Conservation (phyloP, 768 basidiomycete genomes). For the Mycena indigotica region DNA sequence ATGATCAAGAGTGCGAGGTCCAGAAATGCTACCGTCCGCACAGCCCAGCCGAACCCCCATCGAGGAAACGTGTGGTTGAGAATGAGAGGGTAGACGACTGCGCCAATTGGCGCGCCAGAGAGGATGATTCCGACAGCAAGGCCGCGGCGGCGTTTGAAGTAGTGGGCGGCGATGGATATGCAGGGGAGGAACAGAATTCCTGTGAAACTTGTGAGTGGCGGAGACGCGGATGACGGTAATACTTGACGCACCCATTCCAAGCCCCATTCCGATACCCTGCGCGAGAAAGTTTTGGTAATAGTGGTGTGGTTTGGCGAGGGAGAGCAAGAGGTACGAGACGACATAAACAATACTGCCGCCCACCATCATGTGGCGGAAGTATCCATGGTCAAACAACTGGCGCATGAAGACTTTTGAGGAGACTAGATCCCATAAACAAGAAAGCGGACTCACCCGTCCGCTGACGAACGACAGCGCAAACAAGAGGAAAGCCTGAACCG, state of each 20-base stretch:
- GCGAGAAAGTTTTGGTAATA: slow-evolving; percentile 31
- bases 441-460: slow-evolving; percentile 20
- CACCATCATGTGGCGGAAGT: slow-evolving; percentile 18
- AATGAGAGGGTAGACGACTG: slow-evolving; percentile 42
- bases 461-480: slow-evolving; percentile 2
- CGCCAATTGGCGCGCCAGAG: slow-evolving; percentile 40
- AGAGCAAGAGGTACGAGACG: slow-evolving; percentile 29
- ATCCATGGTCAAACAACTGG: slow-evolving; percentile 19
- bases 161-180: slow-evolving; percentile 40
- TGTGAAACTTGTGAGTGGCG: too few relatives aligned
- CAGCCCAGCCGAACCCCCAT: background rate
- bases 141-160: slow-evolving; percentile 36
- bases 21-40: slow-evolving; percentile 19
- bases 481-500: slow-evolving; percentile 1
- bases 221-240: too few relatives aligned
- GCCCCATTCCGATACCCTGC: slow-evolving; percentile 31
- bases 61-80: slow-evolving; percentile 22
- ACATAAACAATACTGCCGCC: slow-evolving; percentile 16
- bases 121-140: slow-evolving; percentile 43
- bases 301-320: slow-evolving; percentile 26
- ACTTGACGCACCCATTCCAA: slow-evolving; percentile 36
- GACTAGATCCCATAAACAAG: background rate
- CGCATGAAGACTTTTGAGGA: slow-evolving; percentile 5
- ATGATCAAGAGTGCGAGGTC: slow-evolving; percentile 14
- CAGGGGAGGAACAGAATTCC: slow-evolving; percentile 44